phyloP scores from a whole-genome alignment of 1,284 basidiomycete species.

The Vanrija pseudolonga region DNA sequence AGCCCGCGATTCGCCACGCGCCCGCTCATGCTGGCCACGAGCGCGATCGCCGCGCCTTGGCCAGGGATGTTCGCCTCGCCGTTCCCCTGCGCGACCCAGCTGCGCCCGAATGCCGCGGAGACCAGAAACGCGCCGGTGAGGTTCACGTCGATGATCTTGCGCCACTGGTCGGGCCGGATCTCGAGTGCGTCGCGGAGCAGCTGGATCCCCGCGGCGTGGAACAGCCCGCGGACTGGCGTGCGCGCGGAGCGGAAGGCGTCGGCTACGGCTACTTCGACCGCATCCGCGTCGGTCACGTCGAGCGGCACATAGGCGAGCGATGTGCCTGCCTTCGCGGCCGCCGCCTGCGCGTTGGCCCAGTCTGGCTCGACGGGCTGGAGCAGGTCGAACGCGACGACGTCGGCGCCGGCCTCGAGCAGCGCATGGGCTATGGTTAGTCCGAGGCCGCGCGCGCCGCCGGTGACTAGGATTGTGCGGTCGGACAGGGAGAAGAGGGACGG shows the following conservation, averaged over 20 bases:
- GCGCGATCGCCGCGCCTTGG: conserved; percentile 58
- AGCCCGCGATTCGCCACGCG: conserved; percentile 68
- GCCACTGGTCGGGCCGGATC: conserved; percentile 65
- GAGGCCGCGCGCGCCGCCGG: conserved; percentile 72
- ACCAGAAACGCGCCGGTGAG: conserved; percentile 71
- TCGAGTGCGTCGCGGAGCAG: conserved; percentile 61
- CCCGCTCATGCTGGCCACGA: conserved; percentile 81
- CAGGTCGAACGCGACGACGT: conserved; percentile 71
- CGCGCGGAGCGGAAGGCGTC: conserved; percentile 63
- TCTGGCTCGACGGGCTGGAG: conserved; percentile 60
- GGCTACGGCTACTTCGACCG: conserved; percentile 57
- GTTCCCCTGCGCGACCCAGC: conserved; percentile 64
- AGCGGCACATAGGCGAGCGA: conserved; percentile 63
- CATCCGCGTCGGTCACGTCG: conserved; percentile 61
- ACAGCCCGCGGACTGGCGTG: conserved; percentile 48
- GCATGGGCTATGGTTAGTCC: conserved; percentile 75
- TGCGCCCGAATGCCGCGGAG: conserved; percentile 70
- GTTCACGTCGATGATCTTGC: conserved; percentile 65
- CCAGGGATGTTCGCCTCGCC: neutral
- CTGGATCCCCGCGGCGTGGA: conserved; percentile 72
- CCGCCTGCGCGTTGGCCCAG: conserved; percentile 60
- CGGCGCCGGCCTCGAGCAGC: conserved; percentile 69
- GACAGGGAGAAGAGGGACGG: conserved; percentile 57
- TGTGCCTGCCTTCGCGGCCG: conserved; percentile 50
- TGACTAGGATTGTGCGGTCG: conserved; percentile 68